phyloP scores from a whole-genome alignment of 768 basidiomycete species.

The Pluteus cervinus region DNA sequence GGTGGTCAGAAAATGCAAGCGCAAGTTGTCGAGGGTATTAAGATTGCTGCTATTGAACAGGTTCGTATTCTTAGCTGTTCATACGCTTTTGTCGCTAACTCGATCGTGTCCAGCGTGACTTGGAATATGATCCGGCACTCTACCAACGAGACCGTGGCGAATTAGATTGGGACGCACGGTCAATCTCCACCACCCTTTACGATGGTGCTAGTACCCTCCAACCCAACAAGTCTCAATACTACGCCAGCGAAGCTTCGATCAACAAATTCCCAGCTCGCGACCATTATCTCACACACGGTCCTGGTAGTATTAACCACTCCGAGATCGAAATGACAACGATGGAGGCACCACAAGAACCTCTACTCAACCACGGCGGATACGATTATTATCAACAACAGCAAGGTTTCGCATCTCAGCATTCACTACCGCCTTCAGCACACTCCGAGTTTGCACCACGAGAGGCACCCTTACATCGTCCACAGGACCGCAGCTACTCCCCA shows the following conservation, averaged over 20 bases:
- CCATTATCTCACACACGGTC: constrained; percentile 48
- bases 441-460: constrained; percentile 40
- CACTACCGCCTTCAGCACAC: constrained; percentile 27
- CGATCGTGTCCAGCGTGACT: constrained; percentile 40
- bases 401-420: constrained; percentile 31
- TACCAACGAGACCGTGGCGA: constrained; percentile 82
- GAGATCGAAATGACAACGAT: constrained; percentile 54
- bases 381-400: constrained; percentile 29
- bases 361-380: constrained; percentile 35
- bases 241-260: constrained; percentile 24
- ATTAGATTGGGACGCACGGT: constrained; percentile 82
- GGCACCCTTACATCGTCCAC: constrained; percentile 61
- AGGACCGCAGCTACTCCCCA: constrained; percentile 32
- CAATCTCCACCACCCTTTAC: constrained; percentile 56
- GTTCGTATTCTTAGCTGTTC: constrained; percentile 23
- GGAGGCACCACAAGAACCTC: constrained; percentile 54
- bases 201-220: constrained; percentile 37
- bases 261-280: constrained; percentile 43
- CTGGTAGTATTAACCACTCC: constrained; percentile 19
- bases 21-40: constrained; percentile 68
- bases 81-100: constrained; percentile 1
- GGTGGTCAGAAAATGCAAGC: constrained; percentile 75
- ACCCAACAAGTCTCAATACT: constrained; percentile 34
- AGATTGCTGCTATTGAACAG: constrained; percentile 78
- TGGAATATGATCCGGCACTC: constrained; percentile 76